These are phyloP conservation scores for Lodderomyces metapsilosis DNA, from an alignment of 1,139 yeast genomes.

Conservation along the genomic window DNA sequence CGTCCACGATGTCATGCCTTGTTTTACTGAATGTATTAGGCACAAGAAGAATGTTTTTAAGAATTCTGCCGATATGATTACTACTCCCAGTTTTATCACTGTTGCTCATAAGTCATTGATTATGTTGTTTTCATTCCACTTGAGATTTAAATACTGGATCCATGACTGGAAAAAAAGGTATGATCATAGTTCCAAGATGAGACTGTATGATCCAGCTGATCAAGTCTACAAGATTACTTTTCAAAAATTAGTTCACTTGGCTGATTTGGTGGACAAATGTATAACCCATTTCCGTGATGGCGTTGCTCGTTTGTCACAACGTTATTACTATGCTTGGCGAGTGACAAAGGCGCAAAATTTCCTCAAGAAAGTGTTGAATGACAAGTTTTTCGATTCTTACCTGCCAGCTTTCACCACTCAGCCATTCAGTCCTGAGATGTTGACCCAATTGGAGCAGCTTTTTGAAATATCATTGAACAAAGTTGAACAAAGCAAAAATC, in stretches of 20 bases:
- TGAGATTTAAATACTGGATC: conserved; percentile 19
- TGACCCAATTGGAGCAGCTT: conserved; percentile 23
- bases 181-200: conserved; percentile 14
- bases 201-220: conserved; percentile 9
- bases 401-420: conserved; percentile 12
- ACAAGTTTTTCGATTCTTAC: conserved; percentile 19
- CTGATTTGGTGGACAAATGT: conserved; percentile 18
- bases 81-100: conserved; percentile 37
- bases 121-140: conserved; percentile 21
- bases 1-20: conserved; percentile 33
- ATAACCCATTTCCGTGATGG: conserved; percentile 20
- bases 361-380: conserved; percentile 22
- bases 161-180: conserved; percentile 9
- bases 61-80: conserved; percentile 30
- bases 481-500: conserved; percentile 12
- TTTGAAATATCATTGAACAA: conserved; percentile 16
- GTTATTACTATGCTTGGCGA: conserved; percentile 41
- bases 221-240: conserved; percentile 12
- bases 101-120: conserved; percentile 32
- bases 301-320: conserved; percentile 22
- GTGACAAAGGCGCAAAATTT: conserved; percentile 31
- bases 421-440: conserved; percentile 16
- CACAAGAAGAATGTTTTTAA: conserved; percentile 20
- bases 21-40: conserved; percentile 23
- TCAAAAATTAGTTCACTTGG: conserved; percentile 15